Conservation (phyloP, 371 early-diverging fungal genomes). For the Amoeboaphelidium occidentale region DNA sequence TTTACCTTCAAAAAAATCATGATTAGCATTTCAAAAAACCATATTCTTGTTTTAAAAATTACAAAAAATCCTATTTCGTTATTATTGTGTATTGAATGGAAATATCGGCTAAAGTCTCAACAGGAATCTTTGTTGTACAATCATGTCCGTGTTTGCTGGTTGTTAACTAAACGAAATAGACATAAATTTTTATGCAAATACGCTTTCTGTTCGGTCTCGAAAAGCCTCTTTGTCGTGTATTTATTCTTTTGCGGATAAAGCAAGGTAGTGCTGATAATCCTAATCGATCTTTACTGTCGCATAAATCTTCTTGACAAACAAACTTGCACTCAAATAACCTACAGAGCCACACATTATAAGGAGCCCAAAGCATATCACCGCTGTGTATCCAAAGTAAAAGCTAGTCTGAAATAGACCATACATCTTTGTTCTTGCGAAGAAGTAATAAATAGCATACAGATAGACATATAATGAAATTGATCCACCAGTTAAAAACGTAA, state of each 20-base stretch:
- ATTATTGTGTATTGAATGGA: too few relatives aligned
- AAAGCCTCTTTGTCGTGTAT: background rate
- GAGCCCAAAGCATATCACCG: constrained; percentile 31
- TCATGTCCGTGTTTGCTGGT: too few relatives aligned
- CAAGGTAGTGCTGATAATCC: background rate
- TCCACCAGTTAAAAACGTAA: constrained; percentile 45
- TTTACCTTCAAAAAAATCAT: too few relatives aligned
- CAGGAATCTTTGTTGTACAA: too few relatives aligned
- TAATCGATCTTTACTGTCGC: constrained; percentile 32
- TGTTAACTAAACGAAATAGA: too few relatives aligned
- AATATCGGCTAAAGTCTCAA: too few relatives aligned
- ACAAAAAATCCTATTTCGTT: too few relatives aligned
- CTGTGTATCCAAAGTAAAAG: constrained; percentile 59
- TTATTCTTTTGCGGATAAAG: background rate
- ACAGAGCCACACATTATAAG: constrained; percentile 27
- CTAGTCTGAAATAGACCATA: constrained; percentile 48
- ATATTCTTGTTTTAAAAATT: too few relatives aligned
- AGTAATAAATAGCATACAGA: constrained; percentile 53
- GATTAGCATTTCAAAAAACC: too few relatives aligned
- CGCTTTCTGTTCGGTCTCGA: too few relatives aligned
- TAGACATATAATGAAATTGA: constrained; percentile 53
- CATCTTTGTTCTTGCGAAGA: constrained; percentile 44
- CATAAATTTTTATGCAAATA: too few relatives aligned
- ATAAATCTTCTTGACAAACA: constrained; percentile 43
- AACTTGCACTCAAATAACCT: constrained; percentile 30